phyloP scores from a whole-genome alignment of 352 stramenopile species.

The Globisporangium cystogenes region DNA sequence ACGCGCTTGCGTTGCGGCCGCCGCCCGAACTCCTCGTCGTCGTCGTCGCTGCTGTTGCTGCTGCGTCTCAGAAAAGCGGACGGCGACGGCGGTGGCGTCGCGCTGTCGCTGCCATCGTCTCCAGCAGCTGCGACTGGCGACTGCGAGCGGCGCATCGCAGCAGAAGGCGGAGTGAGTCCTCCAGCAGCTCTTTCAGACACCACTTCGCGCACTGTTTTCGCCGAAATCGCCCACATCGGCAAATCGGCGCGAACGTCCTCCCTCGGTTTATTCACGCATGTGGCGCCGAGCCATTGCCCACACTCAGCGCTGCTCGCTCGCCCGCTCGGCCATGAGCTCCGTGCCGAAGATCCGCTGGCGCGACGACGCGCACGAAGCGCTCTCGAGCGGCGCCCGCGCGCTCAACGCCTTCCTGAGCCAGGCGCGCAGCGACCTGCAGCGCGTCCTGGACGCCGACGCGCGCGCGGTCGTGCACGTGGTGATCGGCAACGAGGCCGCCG shows the following conservation, averaged over 20 bases:
- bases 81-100: conserved; percentile 12
- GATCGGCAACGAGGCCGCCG: conserved; percentile 75
- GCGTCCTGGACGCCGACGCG: background rate
- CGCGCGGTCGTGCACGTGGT: conserved; percentile 38
- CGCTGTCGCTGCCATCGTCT: background rate
- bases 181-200: no score
- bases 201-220: background rate
- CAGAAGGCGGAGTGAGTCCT: background rate
- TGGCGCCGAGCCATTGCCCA: background rate
- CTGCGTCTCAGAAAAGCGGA: background rate
- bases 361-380: conserved; percentile 2
- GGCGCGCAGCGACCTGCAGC: conserved; percentile 6
- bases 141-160: background rate
- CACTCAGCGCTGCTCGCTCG: background rate
- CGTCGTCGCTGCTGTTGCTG: conserved; percentile 1
- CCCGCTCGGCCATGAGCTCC: conserved; percentile 9
- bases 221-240: no score
- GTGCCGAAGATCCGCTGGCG: conserved; percentile 12
- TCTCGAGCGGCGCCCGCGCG: background rate
- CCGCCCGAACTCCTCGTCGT: conserved; percentile 1
- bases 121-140: background rate
- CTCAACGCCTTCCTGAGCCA: conserved; percentile 25
- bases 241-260: no score
- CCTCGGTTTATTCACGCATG: background rate
- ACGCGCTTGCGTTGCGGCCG: conserved; percentile 6